phyloP scores from a whole-genome alignment of 108 stramenopile genomes.

The Cafeteria roenbergensis region DNA sequence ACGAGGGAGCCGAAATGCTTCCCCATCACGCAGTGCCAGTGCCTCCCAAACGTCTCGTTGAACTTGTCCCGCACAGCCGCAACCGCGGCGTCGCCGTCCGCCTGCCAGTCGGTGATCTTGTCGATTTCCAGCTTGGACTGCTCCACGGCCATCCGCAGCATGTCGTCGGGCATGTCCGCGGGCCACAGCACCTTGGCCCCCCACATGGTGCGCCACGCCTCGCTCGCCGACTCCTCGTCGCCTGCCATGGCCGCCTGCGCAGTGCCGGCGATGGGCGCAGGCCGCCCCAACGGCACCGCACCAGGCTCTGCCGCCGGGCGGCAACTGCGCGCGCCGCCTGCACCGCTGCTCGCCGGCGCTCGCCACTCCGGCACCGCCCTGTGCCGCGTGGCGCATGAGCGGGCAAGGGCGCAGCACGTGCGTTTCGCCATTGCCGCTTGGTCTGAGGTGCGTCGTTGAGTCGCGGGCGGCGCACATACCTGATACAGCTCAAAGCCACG shows the following conservation, averaged over 20 bases:
- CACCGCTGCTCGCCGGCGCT: too few species aligned
- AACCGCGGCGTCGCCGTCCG: conserved; percentile 16
- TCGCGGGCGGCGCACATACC: too few species aligned
- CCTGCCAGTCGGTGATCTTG: conserved; percentile 14
- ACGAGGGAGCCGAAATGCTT: conserved; percentile 49
- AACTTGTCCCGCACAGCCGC: conserved; percentile 40
- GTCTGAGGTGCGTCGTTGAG: too few species aligned
- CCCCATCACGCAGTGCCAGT: conserved; percentile 51
- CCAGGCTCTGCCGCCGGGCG: too few species aligned
- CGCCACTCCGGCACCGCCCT: too few species aligned
- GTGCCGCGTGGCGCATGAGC: too few species aligned
- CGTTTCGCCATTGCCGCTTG: too few species aligned
- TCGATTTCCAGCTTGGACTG: conserved; percentile 12
- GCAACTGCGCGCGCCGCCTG: too few species aligned
- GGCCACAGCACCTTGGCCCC: conserved; percentile 54
- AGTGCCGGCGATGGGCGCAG: too few species aligned
- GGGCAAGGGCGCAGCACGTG: too few species aligned
- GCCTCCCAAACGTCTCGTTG: conserved; percentile 37
- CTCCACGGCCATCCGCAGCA: conserved; percentile 45
- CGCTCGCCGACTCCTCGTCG: conserved; percentile 5
- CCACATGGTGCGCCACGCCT: conserved; percentile 40
- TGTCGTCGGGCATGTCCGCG: conserved; percentile 56
- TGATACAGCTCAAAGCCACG: too few species aligned
- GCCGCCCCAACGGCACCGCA: too few species aligned
- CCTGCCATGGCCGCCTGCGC: neutral